Conservation (phyloP, 441 rosid species). For the Gossypium armourianum region DNA sequence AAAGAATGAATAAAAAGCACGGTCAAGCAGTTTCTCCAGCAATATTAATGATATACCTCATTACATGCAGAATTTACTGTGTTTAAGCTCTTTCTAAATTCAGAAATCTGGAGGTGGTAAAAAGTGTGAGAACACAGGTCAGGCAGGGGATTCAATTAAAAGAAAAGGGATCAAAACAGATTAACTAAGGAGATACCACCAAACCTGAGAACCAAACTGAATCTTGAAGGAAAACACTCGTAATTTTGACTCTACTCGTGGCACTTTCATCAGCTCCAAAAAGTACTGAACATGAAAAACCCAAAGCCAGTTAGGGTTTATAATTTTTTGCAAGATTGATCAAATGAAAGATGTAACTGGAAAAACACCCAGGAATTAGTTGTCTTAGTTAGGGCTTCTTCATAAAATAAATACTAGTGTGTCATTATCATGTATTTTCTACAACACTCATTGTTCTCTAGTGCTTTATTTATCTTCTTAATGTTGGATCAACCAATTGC, state of each 20-base stretch:
- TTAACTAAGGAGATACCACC: constrained; percentile 39
- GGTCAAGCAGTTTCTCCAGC: constrained; percentile 14
- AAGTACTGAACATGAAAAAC: constrained; percentile 46
- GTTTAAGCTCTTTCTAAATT: constrained; percentile 75
- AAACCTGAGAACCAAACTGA: constrained; percentile 86
- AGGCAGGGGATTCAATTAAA: background rate
- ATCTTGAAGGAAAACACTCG: constrained; percentile 94
- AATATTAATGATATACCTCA: constrained; percentile 44
- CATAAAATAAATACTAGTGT: background rate
- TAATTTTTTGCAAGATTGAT: background rate
- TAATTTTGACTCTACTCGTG: constrained; percentile 88
- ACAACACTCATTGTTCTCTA: background rate
- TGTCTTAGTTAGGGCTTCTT: background rate
- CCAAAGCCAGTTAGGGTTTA: background rate
- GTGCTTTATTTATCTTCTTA: constrained; percentile 1
- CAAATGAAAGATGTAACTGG: background rate
- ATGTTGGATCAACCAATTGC: background rate
- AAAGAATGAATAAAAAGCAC: constrained; percentile 14
- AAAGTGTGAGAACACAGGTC: constrained; percentile 15
- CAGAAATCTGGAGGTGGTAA: constrained; percentile 44
- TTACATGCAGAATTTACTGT: constrained; percentile 78
- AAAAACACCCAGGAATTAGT: background rate
- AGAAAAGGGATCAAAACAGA: constrained; percentile 18
- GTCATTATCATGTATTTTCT: background rate
- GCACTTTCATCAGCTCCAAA: constrained; percentile 94